Conservation (phyloP, 345 rosid species). For the Citrus trifoliata region DNA sequence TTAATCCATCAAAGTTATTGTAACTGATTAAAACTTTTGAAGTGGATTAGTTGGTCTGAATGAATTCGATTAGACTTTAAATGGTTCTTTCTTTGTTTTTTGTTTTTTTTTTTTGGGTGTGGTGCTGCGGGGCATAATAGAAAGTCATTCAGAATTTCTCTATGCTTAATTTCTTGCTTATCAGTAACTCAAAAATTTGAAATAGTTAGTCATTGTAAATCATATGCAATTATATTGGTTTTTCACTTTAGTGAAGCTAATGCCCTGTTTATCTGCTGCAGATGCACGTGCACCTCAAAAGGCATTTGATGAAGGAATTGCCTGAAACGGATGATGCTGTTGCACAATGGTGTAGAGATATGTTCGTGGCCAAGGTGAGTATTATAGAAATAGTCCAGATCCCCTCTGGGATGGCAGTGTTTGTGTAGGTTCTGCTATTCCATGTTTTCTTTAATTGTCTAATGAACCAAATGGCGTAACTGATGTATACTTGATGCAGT, state of each 20-base stretch:
- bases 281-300: slow-evolving; percentile 75
- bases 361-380: slow-evolving; percentile 76
- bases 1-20: not conserved
- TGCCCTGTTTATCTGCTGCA: slow-evolving; percentile 32
- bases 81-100: not conserved
- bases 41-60: too few relatives aligned
- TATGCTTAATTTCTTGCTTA: not conserved
- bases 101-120: not conserved
- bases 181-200: not conserved
- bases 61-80: not conserved
- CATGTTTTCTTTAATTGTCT: not conserved
- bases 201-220: too few relatives aligned
- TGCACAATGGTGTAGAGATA: slow-evolving; percentile 95
- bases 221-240: not conserved
- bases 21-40: too few relatives aligned
- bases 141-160: not conserved
- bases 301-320: slow-evolving; percentile 77
- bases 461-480: not conserved
- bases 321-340: slow-evolving; percentile 85
- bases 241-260: slow-evolving; percentile 5
- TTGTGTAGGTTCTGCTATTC: not conserved
- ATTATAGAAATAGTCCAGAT: not conserved
- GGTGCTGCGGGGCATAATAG: not conserved
- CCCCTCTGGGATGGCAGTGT: not conserved
- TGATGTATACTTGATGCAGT: not conserved